These are phyloP conservation scores for Pseudisothecium myosuroides DNA, from an alignment of 225 moss, liverwort and hornwort genomes.

Conservation along the genomic window DNA sequence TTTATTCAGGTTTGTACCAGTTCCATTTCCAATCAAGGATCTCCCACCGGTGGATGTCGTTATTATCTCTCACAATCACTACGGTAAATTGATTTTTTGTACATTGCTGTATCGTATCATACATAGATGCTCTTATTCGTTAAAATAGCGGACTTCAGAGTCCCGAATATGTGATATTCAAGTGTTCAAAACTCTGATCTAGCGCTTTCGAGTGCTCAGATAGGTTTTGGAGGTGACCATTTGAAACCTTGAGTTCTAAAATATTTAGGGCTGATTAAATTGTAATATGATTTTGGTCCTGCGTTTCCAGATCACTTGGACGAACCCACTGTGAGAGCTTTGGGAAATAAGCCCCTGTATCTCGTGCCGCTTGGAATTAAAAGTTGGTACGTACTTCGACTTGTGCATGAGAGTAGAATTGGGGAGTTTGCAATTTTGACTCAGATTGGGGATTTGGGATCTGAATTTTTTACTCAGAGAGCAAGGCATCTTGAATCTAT, in stretches of 20 bases:
- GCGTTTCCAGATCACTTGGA: slow-evolving; percentile 22
- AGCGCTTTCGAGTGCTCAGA: no score
- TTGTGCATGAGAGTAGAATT: background rate
- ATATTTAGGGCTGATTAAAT: background rate
- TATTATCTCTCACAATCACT: slow-evolving; percentile 32
- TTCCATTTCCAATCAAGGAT: slow-evolving; percentile 28
- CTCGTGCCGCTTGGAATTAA: slow-evolving; percentile 31
- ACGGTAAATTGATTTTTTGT: background rate
- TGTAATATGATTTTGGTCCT: background rate
- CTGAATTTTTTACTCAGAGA: background rate
- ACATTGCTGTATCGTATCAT: background rate
- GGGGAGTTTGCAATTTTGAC: background rate
- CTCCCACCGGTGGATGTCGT: slow-evolving; percentile 30
- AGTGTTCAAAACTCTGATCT: background rate
- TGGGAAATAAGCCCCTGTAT: slow-evolving; percentile 32
- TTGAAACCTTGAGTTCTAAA: no score
- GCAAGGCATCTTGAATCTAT: background rate
- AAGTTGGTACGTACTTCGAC: slow-evolving; percentile 12
- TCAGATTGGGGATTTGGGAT: background rate
- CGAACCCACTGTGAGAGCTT: slow-evolving; percentile 10
- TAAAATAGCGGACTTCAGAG: background rate
- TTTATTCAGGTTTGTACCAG: slow-evolving; percentile 16
- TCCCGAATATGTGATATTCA: background rate
- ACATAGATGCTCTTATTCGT: no score
- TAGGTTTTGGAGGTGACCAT: background rate